Evolutionary conservation across 495 filamentous ascomycete species (phyloP).

Genomic region (Hamigera avellanea): DNA sequence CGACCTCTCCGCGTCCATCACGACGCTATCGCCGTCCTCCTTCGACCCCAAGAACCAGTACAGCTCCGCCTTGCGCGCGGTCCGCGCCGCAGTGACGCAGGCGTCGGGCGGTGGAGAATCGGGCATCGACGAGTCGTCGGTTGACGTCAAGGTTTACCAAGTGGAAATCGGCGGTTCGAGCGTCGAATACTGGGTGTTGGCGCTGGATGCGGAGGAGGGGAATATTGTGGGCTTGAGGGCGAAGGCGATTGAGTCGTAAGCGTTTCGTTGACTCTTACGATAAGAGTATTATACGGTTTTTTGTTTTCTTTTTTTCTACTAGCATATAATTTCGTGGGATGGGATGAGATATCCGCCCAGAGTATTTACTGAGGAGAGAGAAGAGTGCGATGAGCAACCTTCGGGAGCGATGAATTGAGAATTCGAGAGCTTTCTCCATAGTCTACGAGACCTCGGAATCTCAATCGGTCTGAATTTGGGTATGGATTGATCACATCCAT

Average conservation of each 20-base stretch:
- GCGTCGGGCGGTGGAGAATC: conserved; percentile 5
- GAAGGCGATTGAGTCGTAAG: conserved; percentile 51
- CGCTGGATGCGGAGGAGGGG: conserved; percentile 37
- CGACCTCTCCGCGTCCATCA: conserved; percentile 22
- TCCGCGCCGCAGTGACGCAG: conserved; percentile 21
- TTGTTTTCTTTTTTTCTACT: too few species aligned
- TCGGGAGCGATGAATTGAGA: too few species aligned
- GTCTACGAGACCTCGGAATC: too few species aligned
- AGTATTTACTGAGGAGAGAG: too few species aligned
- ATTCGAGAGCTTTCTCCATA: too few species aligned
- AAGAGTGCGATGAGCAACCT: too few species aligned
- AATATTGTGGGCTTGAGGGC: conserved; percentile 66
- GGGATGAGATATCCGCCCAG: too few species aligned
- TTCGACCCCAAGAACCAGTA: conserved; percentile 34
- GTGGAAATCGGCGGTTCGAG: conserved; percentile 47
- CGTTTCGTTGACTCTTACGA: too few species aligned
- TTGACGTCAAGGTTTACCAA: conserved; percentile 64
- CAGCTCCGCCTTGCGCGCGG: conserved; percentile 15
- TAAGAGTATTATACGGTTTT: too few species aligned
- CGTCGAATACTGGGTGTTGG: conserved; percentile 69
- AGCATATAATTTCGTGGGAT: too few species aligned
- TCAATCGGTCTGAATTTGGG: too few species aligned
- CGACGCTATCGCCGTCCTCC: conserved; percentile 20
- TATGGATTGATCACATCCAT: too few species aligned
- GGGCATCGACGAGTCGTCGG: conserved; percentile 26